A percentile compares a stretch with the other conserved stretches of the same genome.
Conservation (phyloP, 345 rosid genomes). For the Rhizophora apiculata region DNA sequence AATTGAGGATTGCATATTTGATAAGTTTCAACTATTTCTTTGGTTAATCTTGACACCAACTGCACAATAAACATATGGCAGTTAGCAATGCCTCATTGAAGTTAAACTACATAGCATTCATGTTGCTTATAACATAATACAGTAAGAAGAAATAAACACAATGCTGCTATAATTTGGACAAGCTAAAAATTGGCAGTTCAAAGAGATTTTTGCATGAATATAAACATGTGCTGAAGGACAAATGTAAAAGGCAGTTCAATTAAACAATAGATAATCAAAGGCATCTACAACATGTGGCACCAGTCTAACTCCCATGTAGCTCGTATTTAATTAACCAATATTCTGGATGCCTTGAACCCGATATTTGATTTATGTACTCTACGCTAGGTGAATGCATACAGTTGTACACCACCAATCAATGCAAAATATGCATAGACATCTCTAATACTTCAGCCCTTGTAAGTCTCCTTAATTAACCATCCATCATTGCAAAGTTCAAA, state of each 20-base stretch:
- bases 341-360: too few species aligned
- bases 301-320: too few species aligned
- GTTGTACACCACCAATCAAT: too few species aligned
- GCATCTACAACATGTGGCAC: too few species aligned
- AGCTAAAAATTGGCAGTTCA: slow-evolving; percentile 7
- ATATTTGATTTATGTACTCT: too few species aligned
- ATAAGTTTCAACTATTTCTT: slow-evolving; percentile 85
- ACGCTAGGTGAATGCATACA: too few species aligned
- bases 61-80: slow-evolving; percentile 38
- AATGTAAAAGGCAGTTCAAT: background rate
- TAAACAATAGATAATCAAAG: background rate
- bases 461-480: too few species aligned
- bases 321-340: too few species aligned
- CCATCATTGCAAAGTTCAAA: background rate
- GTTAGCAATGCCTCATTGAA: slow-evolving; percentile 23
- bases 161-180: background rate
- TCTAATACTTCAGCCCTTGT: too few species aligned
- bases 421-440: too few species aligned
- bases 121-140: background rate
- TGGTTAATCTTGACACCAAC: slow-evolving; percentile 83
- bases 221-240: background rate
- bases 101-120: background rate
- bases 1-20: slow-evolving; percentile 82
- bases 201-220: slow-evolving; percentile 1
- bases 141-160: background rate